A percentile compares a stretch with the other conserved stretches of the same genome.
These are phyloP conservation scores for Picochlorum costavermella DNA, from an alignment of 139 green algal species.

Conservation along the genomic window DNA sequence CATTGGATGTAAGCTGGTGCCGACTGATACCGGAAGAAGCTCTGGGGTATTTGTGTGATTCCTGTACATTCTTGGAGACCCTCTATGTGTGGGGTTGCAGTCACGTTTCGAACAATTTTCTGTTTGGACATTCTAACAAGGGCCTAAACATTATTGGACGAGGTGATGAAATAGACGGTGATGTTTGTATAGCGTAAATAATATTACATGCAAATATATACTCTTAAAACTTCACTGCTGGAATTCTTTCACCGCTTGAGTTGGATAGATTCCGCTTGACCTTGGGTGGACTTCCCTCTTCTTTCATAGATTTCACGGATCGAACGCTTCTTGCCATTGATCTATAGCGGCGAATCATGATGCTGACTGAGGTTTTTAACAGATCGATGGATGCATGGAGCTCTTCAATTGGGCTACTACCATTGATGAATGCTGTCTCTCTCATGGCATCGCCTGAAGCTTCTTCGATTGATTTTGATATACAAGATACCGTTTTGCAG, in stretches of 20 bases:
- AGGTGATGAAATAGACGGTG: conserved; percentile 2
- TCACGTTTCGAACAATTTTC: conserved; percentile 28
- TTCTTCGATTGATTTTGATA: background rate
- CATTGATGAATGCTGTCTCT: background rate
- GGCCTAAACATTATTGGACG: conserved; percentile 20
- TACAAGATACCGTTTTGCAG: background rate
- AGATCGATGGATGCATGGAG: background rate
- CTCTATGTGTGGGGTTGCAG: conserved; percentile 22
- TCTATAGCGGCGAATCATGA: background rate
- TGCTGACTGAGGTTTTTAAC: background rate
- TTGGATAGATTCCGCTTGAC: no score
- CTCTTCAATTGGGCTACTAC: background rate
- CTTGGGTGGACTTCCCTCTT: no score
- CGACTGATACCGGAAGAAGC: conserved; percentile 16
- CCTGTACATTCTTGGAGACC: conserved; percentile 16
- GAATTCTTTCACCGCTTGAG: background rate
- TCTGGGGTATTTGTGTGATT: conserved; percentile 45
- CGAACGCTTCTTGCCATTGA: conserved; percentile 1
- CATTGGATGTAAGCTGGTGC: conserved; percentile 48
- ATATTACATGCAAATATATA: background rate
- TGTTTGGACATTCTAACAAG: conserved; percentile 41
- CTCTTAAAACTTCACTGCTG: background rate
- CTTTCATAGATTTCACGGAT: background rate
- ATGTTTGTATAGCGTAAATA: conserved; percentile 3
- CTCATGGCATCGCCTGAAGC: background rate